Percentiles rank a stretch among this genome's conserved stretches.
phyloP scores from a whole-genome alignment of 2,329 filamentous ascomycete species.

The Aspergillus melleus region DNA sequence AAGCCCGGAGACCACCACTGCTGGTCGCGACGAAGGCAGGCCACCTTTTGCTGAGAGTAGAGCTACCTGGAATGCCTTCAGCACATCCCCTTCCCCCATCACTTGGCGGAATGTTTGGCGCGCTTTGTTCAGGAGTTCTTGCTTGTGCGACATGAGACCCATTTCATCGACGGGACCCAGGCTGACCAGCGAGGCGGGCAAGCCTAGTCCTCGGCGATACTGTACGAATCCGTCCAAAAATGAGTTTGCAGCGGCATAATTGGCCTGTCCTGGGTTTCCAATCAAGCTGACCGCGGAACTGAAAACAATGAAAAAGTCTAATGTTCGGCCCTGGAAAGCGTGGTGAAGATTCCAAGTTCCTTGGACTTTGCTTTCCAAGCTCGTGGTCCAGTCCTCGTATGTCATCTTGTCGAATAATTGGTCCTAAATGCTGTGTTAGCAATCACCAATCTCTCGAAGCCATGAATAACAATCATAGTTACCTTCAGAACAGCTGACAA shows the following conservation, averaged over 20 bases:
- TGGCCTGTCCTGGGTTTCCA: constrained; percentile 40
- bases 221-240: constrained; percentile 33
- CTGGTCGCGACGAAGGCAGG: neutral
- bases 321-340: neutral
- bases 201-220: constrained; percentile 22
- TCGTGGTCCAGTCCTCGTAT: constrained; percentile 8
- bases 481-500: constrained; percentile 6
- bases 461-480: neutral
- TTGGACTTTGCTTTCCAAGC: constrained; percentile 8
- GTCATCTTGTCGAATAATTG: constrained; percentile 13
- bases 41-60: neutral
- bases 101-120: neutral
- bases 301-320: constrained; percentile 24
- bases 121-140: constrained; percentile 1
- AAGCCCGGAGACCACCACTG: neutral
- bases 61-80: constrained; percentile 6
- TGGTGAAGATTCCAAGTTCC: constrained; percentile 19
- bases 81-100: constrained; percentile 5
- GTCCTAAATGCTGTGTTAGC: constrained; percentile 10
- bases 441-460: neutral
- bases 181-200: constrained; percentile 15
- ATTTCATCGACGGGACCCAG: constrained; percentile 28
- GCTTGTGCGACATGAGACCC: constrained; percentile 17
- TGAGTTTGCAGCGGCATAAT: constrained; percentile 41
- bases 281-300: constrained; percentile 29